Percentiles rank a stretch among this genome's conserved stretches.
Conservation (phyloP, 2,329 filamentous ascomycete species). For the Achaetomium macrosporum region DNA sequence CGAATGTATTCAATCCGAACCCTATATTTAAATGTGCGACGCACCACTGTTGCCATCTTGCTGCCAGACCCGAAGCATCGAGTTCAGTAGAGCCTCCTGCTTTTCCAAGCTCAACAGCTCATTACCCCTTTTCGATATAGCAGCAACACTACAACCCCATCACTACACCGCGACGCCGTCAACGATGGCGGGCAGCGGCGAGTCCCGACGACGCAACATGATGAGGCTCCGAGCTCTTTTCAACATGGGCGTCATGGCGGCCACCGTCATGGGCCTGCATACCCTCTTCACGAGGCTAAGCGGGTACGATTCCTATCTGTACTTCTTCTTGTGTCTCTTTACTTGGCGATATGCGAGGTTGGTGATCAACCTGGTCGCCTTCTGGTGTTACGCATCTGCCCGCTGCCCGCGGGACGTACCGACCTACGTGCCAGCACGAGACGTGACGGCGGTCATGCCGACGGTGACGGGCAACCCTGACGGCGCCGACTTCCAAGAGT, state of each 20-base stretch:
- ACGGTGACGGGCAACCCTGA: conserved; percentile 45
- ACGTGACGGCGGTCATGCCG: conserved; percentile 48
- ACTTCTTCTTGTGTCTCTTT: conserved; percentile 30
- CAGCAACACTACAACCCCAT: not conserved
- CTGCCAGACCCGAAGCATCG: too few relatives aligned
- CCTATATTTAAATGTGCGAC: too few relatives aligned
- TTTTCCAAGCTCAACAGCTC: too few relatives aligned
- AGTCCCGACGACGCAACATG: not conserved
- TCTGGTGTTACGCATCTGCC: conserved; percentile 35
- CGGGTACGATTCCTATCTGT: conserved; percentile 9
- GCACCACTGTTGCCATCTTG: too few relatives aligned
- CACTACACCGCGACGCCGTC: not conserved
- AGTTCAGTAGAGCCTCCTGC: too few relatives aligned
- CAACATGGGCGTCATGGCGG: not conserved
- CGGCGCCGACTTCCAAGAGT: conserved; percentile 36
- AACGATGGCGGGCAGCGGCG: not conserved
- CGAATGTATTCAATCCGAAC: too few relatives aligned
- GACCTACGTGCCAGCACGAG: conserved; percentile 26
- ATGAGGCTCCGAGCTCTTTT: not conserved
- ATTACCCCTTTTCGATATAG: too few relatives aligned
- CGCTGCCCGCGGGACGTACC: conserved; percentile 26
- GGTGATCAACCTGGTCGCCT: conserved; percentile 37
- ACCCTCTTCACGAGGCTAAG: not conserved
- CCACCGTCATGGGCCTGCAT: not conserved
- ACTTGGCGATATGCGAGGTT: conserved; percentile 43